phyloP scores from a whole-genome alignment of 495 filamentous ascomycete species.

The Hypoxylon fragiforme region DNA sequence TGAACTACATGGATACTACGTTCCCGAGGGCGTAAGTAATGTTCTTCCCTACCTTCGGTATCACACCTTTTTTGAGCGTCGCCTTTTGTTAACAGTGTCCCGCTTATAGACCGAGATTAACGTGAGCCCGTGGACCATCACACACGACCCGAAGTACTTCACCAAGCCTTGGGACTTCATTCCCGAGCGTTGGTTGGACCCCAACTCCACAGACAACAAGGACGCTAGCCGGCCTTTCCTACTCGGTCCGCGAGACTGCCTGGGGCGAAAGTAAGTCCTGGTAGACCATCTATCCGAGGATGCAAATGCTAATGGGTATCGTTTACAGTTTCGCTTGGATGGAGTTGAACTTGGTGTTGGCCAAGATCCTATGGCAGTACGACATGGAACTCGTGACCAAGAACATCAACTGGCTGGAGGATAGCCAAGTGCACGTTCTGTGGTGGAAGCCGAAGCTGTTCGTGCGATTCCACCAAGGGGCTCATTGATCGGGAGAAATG shows the following conservation, averaged over 20 bases:
- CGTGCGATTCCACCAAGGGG: background rate
- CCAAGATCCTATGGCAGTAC: background rate
- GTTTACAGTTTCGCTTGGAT: background rate
- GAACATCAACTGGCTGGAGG: background rate
- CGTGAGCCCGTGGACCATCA: background rate
- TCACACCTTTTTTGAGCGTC: too few relatives aligned
- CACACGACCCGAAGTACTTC: background rate
- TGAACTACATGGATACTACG: background rate
- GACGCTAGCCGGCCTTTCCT: background rate
- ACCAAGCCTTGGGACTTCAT: background rate
- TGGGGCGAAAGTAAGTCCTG: background rate
- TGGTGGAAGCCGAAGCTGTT: background rate
- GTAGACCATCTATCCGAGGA: background rate
- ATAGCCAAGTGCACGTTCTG: background rate
- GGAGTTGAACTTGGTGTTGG: background rate
- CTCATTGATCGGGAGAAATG: too few relatives aligned
- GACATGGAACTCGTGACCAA: background rate
- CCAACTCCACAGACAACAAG: background rate
- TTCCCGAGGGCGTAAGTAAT: background rate
- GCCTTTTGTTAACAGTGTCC: background rate
- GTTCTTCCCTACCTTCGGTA: too few relatives aligned
- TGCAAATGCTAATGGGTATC: background rate
- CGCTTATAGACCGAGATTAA: background rate
- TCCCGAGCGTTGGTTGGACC: background rate
- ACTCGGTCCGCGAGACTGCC: background rate